Evolutionary conservation across 805 yeast species (phyloP), one percentile per base, ranked within the genome.

Genomic region (Priceomyces carsonii): DNA sequence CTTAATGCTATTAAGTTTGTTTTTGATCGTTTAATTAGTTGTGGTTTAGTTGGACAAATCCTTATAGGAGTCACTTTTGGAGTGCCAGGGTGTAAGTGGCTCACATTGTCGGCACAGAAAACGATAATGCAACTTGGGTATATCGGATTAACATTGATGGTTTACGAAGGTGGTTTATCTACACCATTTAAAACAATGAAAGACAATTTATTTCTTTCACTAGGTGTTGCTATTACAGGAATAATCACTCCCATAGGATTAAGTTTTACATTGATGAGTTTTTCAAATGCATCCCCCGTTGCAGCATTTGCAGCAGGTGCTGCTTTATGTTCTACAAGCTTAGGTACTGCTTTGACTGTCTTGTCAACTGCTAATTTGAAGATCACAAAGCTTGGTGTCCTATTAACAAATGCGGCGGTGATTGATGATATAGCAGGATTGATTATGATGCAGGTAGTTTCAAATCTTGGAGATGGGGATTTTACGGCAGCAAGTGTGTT

Each of bases 301-400:
- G 33, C 29, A 2, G 28, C 38, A 7, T 35, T 35, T 35, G 22
- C 38, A 6, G 33, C 38, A 5, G 38, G 38, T n/a, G 38, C 38
- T 29, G 35, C 38, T 5, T 20, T 35, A 9, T 28, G 38, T 18
- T 35, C 38, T 18, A 35, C 38, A 14, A 35, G 38, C 15, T 35
- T 35, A 12, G 38, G 38, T 9, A 17, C 38, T 12, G 28, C 38
- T 21, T 29, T 35, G 16, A 22, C 38, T 5, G 19, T 35, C 5
- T 35, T 35, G 28, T 35, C 33, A 4, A 15, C 19, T 6, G 31
- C 43, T 14, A 17, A 31, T 8, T 19, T 35, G 21, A 15, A 17
- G 29, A 19, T 16, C 9, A 35, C 39, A 9, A 15, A 19, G 10
- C 32, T 31, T 4, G 39, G 39, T 12, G 32, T 34, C 15, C 8